phyloP scores from a whole-genome alignment of 2,329 filamentous ascomycete genomes.

The Monosporascus sp. region DNA sequence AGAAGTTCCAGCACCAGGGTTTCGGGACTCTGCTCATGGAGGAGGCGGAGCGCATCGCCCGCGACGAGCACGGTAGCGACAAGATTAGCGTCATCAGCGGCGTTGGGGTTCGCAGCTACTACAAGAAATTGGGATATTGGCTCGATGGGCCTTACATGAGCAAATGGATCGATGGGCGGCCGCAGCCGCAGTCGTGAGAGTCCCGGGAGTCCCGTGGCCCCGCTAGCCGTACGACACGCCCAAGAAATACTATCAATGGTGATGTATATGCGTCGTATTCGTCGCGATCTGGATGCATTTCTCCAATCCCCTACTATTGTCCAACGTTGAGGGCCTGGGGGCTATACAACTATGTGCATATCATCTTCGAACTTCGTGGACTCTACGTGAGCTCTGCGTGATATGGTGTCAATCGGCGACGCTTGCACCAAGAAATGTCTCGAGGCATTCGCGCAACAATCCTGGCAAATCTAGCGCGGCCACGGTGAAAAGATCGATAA shows the following conservation, averaged over 20 bases:
- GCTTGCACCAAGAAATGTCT: slow-evolving; percentile 49
- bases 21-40: slow-evolving; percentile 97
- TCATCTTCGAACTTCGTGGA: too few relatives aligned
- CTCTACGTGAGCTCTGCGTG: slow-evolving; percentile 22
- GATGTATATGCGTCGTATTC: too few relatives aligned
- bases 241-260: too few relatives aligned
- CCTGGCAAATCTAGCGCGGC: slow-evolving; percentile 38
- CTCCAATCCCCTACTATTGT: too few relatives aligned
- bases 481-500: slow-evolving; percentile 42
- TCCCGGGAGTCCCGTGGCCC: too few relatives aligned
- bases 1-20: slow-evolving; percentile 97
- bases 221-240: not conserved
- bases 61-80: slow-evolving; percentile 85
- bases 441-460: slow-evolving; percentile 47
- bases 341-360: too few relatives aligned
- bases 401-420: slow-evolving; percentile 62
- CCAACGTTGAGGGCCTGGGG: too few relatives aligned
- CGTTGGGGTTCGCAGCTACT: slow-evolving; percentile 92
- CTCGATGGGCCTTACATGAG: slow-evolving; percentile 86
- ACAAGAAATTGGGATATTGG: slow-evolving; percentile 86
- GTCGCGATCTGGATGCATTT: too few relatives aligned
- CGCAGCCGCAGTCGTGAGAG: slow-evolving; percentile 5
- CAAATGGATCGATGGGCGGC: slow-evolving; percentile 54
- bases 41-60: slow-evolving; percentile 90
- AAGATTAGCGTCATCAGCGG: slow-evolving; percentile 99